Conservation (phyloP, 2,329 filamentous ascomycete genomes). For the Botryotinia narcissicola region DNA sequence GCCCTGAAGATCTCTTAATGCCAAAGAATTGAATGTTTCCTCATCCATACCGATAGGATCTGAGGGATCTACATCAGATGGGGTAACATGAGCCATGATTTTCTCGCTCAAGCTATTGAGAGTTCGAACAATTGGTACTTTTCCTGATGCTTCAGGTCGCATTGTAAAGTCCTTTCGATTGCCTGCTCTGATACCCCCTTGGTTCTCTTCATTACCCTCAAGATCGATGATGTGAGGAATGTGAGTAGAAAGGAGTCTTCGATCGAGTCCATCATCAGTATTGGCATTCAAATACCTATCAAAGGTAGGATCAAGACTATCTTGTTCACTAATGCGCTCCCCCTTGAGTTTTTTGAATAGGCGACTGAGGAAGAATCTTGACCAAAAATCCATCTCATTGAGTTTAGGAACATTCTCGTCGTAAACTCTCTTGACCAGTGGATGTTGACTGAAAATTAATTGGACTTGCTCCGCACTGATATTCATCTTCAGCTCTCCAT, state of each 20-base stretch:
- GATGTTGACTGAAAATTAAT: conserved; percentile 89
- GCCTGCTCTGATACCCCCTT: conserved; percentile 76
- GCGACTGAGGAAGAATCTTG: conserved; percentile 86
- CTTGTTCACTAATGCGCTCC: conserved; percentile 76
- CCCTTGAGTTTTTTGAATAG: conserved; percentile 90
- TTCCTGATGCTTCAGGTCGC: conserved; percentile 69
- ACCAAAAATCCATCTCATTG: conserved; percentile 83
- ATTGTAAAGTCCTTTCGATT: conserved; percentile 90
- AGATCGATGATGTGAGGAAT: conserved; percentile 90
- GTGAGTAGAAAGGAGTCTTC: conserved; percentile 57
- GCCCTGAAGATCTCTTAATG: conserved; percentile 75
- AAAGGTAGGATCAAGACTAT: conserved; percentile 73
- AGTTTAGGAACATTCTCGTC: conserved; percentile 88
- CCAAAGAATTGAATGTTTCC: conserved; percentile 69
- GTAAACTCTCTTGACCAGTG: conserved; percentile 84
- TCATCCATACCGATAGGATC: conserved; percentile 67
- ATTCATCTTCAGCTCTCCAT: conserved; percentile 74
- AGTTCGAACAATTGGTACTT: conserved; percentile 84
- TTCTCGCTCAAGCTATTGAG: conserved; percentile 91
- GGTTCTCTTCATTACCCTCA: conserved; percentile 91
- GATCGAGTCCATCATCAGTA: conserved; percentile 54
- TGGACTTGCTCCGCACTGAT: conserved; percentile 90
- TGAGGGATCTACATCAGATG: conserved; percentile 68
- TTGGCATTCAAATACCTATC: conserved; percentile 81
- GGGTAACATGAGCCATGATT: conserved; percentile 83